phyloP scores from a whole-genome alignment of 192 early-diverging fungal species.

The Backusella luteola region DNA sequence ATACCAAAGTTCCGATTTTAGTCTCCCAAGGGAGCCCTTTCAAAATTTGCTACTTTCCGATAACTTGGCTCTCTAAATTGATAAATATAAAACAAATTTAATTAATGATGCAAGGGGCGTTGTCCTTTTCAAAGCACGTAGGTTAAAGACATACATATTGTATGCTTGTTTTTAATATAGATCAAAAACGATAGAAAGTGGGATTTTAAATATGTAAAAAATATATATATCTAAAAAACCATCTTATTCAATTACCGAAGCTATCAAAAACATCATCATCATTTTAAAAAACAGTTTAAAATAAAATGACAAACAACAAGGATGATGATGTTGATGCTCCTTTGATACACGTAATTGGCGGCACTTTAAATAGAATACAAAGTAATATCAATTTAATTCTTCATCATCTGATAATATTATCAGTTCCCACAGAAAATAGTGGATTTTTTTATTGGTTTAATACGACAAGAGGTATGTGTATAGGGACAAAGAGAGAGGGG shows the following conservation, averaged over 20 bases:
- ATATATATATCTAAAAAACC: not conserved
- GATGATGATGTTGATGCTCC: not conserved
- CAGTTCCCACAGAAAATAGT: not conserved
- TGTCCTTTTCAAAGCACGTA: not conserved
- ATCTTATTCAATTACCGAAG: conserved; percentile 1
- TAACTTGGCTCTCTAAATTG: not conserved
- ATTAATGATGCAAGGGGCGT: not conserved
- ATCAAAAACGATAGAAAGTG: not conserved
- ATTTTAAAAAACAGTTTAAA: not conserved
- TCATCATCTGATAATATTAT: conserved; percentile 1
- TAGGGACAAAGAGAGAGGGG: not conserved
- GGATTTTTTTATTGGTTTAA: not conserved
- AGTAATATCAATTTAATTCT: not conserved
- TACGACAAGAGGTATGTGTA: not conserved
- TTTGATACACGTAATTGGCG: not conserved
- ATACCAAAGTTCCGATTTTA: too few species aligned
- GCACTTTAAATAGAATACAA: not conserved
- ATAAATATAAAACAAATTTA: not conserved
- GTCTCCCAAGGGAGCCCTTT: too few species aligned
- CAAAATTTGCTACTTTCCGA: too few species aligned
- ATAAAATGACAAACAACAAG: not conserved
- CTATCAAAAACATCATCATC: not conserved
- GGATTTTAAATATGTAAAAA: not conserved
- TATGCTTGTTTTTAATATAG: not conserved
- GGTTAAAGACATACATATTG: not conserved